Base-by-base conservation (phyloP, 305 asterid genomes). In the Rubia peregrina region DNA sequence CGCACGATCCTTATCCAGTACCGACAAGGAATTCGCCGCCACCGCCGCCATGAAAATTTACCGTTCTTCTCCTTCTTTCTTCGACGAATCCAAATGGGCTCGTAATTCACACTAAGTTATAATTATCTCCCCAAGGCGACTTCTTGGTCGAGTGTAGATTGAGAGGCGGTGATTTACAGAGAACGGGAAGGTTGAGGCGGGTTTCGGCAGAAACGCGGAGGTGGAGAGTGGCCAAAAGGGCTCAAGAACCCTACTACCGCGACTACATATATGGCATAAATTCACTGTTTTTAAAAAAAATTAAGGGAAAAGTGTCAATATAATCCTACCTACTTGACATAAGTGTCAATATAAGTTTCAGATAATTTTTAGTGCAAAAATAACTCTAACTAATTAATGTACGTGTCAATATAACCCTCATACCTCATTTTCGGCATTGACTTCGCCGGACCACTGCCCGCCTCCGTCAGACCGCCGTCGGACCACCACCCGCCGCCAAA, bases 191-290 rank as follows among this genome's bases (percentile, higher is more conserved):
- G 19, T 14, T 49, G n/a, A 13, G 62, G 67, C 21, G 64, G 38
- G 7, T 73, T 77, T 62, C 67, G 81, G 78, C 81, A 36, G 71
- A 36, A 53, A 44, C 64, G 38, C 60, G 33, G n/a, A 12, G 26
- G 0, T 51, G 59, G 59, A 51, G 22, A 44, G 24, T 9, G 24
- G 42, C 44, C 55, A 48, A 42, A 60, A 69, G 61, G 43, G 19
- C 30, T 14, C 74, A 41, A 49, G 71, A 78, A 78, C 78, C 81
- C 81, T 74, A 74, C 78, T 4, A 48, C 41, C 40, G 30, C 44
- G 24, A n/a, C 41, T 48, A 7, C 10, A 62, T 61, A 43, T 53
- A 13, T 26, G 30, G 30, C 30, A 26, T 26, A 26, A 26, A 26
- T 26, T 0, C 30, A 26, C 30, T n/a, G n/a, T 26, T 26, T 26